Evolutionary conservation across 2,329 filamentous ascomycete genomes (phyloP).

Genomic region (Akanthomyces muscarius): DNA sequence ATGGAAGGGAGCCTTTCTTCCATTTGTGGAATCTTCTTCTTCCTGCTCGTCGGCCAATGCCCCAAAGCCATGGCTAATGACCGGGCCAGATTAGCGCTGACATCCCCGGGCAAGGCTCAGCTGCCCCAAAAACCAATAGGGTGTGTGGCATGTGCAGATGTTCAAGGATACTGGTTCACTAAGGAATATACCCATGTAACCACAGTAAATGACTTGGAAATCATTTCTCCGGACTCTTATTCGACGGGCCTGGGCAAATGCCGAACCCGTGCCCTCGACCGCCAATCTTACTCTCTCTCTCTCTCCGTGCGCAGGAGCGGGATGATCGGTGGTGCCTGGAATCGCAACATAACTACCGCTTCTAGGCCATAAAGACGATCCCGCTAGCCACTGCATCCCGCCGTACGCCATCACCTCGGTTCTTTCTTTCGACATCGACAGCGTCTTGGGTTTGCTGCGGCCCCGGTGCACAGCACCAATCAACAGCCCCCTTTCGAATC

Average conservation of each 20-base stretch:
- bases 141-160: too few species aligned
- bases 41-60: neutral
- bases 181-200: neutral
- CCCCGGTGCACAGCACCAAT: neutral
- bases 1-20: neutral
- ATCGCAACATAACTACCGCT: neutral
- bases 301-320: neutral
- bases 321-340: conserved; percentile 11
- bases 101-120: conserved; percentile 1
- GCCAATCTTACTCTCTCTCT: neutral
- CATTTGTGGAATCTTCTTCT: neutral
- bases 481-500: neutral
- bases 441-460: neutral
- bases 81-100: neutral
- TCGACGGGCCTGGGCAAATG: neutral
- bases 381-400: neutral
- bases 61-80: neutral
- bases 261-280: neutral
- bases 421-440: neutral
- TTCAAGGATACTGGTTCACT: neutral
- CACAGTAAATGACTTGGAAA: neutral
- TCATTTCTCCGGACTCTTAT: neutral
- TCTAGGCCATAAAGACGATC: conserved; percentile 4
- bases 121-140: neutral
- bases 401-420: neutral